A percentile compares a stretch with the other conserved stretches of the same genome.
These are phyloP conservation scores for Camellia granthamiana DNA, from an alignment of 148 eudicot species.

Conservation along the genomic window DNA sequence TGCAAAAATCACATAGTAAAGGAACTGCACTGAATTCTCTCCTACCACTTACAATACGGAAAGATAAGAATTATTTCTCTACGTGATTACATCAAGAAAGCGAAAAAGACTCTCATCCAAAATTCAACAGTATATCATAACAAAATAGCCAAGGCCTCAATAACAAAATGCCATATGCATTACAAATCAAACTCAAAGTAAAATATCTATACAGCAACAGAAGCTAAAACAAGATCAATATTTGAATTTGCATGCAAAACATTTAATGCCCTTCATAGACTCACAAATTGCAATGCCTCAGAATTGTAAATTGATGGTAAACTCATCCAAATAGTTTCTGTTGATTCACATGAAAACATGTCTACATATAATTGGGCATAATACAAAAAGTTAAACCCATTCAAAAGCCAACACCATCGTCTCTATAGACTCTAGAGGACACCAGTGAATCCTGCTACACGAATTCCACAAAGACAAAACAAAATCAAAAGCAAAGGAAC, in stretches of 20 bases:
- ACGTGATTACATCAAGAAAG: background rate
- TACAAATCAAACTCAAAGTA: background rate
- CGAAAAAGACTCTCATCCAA: background rate
- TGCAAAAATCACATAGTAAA: background rate
- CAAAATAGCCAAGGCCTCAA: background rate
- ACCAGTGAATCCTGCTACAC: background rate
- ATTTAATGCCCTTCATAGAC: background rate
- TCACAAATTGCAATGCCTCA: background rate
- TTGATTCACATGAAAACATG: background rate
- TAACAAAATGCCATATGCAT: too few relatives aligned
- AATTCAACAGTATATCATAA: background rate
- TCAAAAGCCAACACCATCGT: background rate
- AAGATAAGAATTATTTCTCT: background rate
- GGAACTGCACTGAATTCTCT: background rate
- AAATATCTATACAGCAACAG: background rate
- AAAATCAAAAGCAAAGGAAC: background rate
- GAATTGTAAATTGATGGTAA: background rate
- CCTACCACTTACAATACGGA: background rate
- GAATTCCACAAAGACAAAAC: background rate
- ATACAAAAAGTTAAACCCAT: constrained; percentile 1
- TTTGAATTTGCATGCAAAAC: background rate
- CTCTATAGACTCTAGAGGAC: background rate
- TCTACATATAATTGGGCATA: constrained; percentile 9
- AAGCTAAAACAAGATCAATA: background rate
- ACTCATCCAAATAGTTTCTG: background rate